These are phyloP conservation scores for Taiozyma sp. DNA, from an alignment of 1,139 yeast species.

Conservation along the genomic window DNA sequence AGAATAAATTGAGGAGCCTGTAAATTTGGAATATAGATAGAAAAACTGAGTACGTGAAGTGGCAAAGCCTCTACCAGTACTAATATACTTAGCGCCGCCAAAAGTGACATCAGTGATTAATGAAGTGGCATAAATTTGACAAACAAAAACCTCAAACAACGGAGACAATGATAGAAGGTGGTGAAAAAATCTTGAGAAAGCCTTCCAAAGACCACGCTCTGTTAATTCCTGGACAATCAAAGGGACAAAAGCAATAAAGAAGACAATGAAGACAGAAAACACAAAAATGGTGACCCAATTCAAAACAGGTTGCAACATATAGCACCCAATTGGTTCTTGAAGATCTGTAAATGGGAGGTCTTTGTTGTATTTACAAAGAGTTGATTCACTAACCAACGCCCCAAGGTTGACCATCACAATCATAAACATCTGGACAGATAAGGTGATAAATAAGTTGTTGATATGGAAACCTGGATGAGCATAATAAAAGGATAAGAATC, in stretches of 20 bases:
- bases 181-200: constrained; percentile 49
- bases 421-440: constrained; percentile 70
- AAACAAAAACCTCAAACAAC: constrained; percentile 80
- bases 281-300: constrained; percentile 82
- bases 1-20: constrained; percentile 55
- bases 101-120: constrained; percentile 61
- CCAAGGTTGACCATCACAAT: constrained; percentile 64
- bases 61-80: constrained; percentile 87
- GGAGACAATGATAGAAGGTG: constrained; percentile 77
- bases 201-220: constrained; percentile 68
- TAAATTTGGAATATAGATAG: constrained; percentile 57
- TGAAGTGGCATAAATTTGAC: constrained; percentile 76
- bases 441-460: constrained; percentile 71
- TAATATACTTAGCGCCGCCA: constrained; percentile 81
- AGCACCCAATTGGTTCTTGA: constrained; percentile 67
- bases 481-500: constrained; percentile 79
- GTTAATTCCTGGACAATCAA: constrained; percentile 71
- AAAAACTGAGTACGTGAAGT: constrained; percentile 59
- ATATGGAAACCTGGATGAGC: constrained; percentile 92
- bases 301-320: constrained; percentile 64
- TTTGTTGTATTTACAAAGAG: constrained; percentile 48
- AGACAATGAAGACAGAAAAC: constrained; percentile 75
- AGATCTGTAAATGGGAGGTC: constrained; percentile 54
- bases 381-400: constrained; percentile 54
- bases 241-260: constrained; percentile 79